Conservation (phyloP, 805 yeast genomes). For the Wickerhamiella spandovensis region DNA sequence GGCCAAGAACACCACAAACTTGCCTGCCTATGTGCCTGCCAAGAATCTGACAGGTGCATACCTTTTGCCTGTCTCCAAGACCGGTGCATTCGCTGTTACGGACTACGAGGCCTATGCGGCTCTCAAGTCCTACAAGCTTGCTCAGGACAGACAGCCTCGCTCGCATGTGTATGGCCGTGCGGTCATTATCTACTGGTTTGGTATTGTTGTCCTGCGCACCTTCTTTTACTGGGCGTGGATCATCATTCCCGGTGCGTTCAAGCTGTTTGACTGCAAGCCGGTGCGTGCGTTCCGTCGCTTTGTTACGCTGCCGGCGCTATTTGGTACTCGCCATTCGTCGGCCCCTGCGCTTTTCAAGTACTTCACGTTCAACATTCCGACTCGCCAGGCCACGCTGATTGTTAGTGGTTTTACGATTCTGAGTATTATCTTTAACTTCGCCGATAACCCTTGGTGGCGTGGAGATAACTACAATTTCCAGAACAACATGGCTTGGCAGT, state of each 20-base stretch:
- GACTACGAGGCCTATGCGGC: not conserved
- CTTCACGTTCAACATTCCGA: conserved; percentile 23
- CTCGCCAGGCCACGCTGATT: conserved; percentile 29
- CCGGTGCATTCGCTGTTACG: not conserved
- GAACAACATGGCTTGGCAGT: not conserved
- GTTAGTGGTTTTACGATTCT: conserved; percentile 24
- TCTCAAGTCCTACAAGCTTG: not conserved
- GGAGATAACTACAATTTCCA: not conserved
- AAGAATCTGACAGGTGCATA: not conserved
- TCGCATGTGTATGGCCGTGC: not conserved
- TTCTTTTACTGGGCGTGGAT: not conserved
- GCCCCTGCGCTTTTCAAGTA: conserved; percentile 6
- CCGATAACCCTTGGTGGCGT: not conserved
- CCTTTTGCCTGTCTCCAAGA: not conserved
- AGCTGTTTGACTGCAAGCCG: not conserved
- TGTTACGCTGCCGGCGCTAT: conserved; percentile 21
- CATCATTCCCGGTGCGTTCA: not conserved
- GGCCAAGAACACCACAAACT: not conserved
- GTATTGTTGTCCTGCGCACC: not conserved
- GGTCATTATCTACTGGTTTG: not conserved
- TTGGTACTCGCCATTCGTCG: conserved; percentile 16
- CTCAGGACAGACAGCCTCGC: not conserved
- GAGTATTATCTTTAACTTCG: not conserved
- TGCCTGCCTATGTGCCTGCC: not conserved
- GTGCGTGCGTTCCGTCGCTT: not conserved